Evolutionary conservation across 768 basidiomycete genomes (phyloP).

Genomic region (Astraeus odoratus): DNA sequence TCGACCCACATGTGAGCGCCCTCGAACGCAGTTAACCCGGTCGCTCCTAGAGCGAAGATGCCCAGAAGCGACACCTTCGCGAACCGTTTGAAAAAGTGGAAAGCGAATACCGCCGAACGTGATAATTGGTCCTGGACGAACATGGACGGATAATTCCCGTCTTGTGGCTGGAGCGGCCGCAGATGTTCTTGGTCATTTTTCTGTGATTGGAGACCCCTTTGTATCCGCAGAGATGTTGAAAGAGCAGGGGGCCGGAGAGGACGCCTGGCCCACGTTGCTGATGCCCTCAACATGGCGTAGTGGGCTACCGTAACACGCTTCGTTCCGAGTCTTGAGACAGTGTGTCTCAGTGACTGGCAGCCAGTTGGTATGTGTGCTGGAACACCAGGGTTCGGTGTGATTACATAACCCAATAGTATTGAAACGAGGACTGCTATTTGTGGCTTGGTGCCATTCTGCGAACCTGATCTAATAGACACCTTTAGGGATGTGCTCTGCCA

Average conservation of each 20-base stretch:
- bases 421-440: too few species aligned
- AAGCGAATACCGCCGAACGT: slow-evolving; percentile 30
- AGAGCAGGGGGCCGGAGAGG: background rate
- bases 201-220: slow-evolving; percentile 15
- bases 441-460: too few species aligned
- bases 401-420: too few species aligned
- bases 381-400: too few species aligned
- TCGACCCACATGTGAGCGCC: slow-evolving; percentile 61
- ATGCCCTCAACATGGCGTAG: background rate
- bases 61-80: slow-evolving; percentile 44
- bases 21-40: slow-evolving; percentile 45
- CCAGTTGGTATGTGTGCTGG: too few species aligned
- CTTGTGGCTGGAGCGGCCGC: slow-evolving; percentile 4
- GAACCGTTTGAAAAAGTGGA: slow-evolving; percentile 41
- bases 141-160: slow-evolving; percentile 3
- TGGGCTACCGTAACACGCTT: background rate
- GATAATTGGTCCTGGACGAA: slow-evolving; percentile 30
- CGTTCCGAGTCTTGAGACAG: too few species aligned
- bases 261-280: background rate
- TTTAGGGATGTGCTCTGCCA: too few species aligned
- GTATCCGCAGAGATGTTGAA: background rate
- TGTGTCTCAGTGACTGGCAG: too few species aligned
- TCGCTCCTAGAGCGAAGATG: slow-evolving; percentile 35
- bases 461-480: too few species aligned
- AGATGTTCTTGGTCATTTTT: slow-evolving; percentile 3